phyloP scores from a whole-genome alignment of 1,139 yeast species.

The Saccharomycopsis hybrid region DNA sequence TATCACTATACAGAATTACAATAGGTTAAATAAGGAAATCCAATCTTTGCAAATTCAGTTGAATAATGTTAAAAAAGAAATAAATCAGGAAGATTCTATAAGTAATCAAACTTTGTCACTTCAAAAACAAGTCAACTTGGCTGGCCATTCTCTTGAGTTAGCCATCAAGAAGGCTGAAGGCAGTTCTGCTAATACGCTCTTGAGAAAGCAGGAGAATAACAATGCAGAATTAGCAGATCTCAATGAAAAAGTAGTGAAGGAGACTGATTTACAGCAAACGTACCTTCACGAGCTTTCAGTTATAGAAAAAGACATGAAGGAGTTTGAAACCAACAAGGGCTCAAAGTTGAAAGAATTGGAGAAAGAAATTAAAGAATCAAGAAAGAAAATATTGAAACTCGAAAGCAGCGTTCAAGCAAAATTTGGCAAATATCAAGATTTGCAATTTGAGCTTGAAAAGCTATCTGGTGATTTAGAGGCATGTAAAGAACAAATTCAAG shows the following conservation, averaged over 20 bases:
- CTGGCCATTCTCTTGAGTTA: constrained; percentile 60
- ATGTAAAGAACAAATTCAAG: constrained; percentile 37
- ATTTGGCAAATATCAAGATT: constrained; percentile 53
- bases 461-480: constrained; percentile 48
- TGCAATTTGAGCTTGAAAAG: constrained; percentile 71
- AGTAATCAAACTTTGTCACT: constrained; percentile 49
- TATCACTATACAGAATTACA: constrained; percentile 61
- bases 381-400: constrained; percentile 34
- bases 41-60: constrained; percentile 37
- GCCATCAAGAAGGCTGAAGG: constrained; percentile 54
- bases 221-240: constrained; percentile 44
- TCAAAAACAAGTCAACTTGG: constrained; percentile 60
- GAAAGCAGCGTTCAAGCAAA: constrained; percentile 40
- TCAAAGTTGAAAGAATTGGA: constrained; percentile 68
- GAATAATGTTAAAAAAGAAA: constrained; percentile 34
- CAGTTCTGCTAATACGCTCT: constrained; percentile 47
- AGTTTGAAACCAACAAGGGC: constrained; percentile 75
- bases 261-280: constrained; percentile 11
- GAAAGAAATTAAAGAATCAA: constrained; percentile 42
- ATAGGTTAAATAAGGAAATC: constrained; percentile 41
- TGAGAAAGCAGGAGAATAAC: constrained; percentile 45
- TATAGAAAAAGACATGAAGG: constrained; percentile 74
- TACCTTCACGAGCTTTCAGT: constrained; percentile 41
- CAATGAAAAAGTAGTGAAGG: constrained; percentile 27
- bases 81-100: constrained; percentile 41